These are phyloP conservation scores for Protoeuglena noctilucae DNA, from an alignment of 139 green algal species.

Conservation along the genomic window DNA sequence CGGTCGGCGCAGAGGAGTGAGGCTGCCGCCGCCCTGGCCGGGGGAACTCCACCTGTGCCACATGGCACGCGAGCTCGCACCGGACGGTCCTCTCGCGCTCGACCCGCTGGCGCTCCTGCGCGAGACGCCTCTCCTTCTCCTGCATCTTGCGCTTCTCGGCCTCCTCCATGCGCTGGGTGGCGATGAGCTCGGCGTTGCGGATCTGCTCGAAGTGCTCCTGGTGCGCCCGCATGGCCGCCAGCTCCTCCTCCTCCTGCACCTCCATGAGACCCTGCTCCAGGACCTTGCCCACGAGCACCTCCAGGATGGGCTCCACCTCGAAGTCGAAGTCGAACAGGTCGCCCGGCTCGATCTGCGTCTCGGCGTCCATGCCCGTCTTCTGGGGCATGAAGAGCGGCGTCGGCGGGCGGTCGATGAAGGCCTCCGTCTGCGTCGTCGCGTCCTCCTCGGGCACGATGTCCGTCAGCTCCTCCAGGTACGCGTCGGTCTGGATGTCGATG, in stretches of 20 bases:
- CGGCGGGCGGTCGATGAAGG: constrained; percentile 58
- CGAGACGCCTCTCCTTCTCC: constrained; percentile 59
- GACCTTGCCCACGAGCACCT: constrained; percentile 70
- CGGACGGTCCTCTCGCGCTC: constrained; percentile 38
- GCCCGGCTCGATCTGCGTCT: constrained; percentile 62
- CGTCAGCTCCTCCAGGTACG: constrained; percentile 65
- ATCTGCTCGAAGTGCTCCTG: constrained; percentile 62
- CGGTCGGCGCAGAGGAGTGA: not conserved
- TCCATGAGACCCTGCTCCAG: constrained; percentile 78
- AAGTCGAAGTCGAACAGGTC: constrained; percentile 85
- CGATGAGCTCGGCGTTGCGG: constrained; percentile 58
- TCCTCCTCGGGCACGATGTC: constrained; percentile 57
- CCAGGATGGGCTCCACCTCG: constrained; percentile 73
- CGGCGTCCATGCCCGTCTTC: constrained; percentile 55
- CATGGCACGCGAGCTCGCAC: constrained; percentile 7
- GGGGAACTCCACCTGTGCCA: not conserved
- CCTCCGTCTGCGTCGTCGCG: constrained; percentile 57
- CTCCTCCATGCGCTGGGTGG: constrained; percentile 65
- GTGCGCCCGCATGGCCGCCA: constrained; percentile 58
- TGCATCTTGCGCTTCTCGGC: constrained; percentile 59
- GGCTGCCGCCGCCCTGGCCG: not conserved
- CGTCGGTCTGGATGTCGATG: constrained; percentile 65
- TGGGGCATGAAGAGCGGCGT: constrained; percentile 60
- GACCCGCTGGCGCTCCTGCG: constrained; percentile 42
- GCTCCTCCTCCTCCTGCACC: constrained; percentile 77